These are phyloP conservation scores for Coniferiporia weirii DNA, from an alignment of 1,284 basidiomycete genomes.

Conservation along the genomic window DNA sequence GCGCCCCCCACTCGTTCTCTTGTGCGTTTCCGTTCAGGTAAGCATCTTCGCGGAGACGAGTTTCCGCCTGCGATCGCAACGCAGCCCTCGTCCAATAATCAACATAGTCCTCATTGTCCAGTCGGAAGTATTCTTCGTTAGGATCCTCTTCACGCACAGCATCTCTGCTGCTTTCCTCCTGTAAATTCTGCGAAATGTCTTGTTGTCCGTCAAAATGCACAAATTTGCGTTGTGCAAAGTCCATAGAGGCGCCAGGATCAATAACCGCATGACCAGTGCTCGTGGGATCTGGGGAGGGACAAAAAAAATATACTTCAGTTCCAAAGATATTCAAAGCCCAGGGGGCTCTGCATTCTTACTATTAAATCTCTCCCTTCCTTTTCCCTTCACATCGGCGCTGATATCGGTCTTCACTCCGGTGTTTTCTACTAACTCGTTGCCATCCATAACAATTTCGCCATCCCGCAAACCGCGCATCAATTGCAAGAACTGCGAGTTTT, in stretches of 20 bases:
- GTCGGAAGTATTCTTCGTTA: conserved; percentile 64
- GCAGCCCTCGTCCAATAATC: conserved; percentile 46
- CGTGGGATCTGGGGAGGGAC: not conserved
- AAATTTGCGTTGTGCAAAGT: conserved; percentile 23
- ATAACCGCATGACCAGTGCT: not conserved
- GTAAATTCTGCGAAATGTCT: not conserved
- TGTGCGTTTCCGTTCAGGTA: conserved; percentile 14
- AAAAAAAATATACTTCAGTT: not conserved
- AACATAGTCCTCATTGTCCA: conserved; percentile 65
- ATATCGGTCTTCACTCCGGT: conserved; percentile 26
- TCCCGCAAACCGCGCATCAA: conserved; percentile 86
- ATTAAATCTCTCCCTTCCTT: conserved; percentile 41
- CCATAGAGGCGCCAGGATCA: conserved; percentile 10
- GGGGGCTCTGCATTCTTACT: conserved; percentile 1
- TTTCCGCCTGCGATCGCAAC: conserved; percentile 14
- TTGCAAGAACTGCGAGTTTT: conserved; percentile 81
- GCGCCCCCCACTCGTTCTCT: conserved; percentile 48
- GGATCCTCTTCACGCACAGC: conserved; percentile 39
- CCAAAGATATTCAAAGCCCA: not conserved
- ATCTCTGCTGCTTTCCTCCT: conserved; percentile 8
- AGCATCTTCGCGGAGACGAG: conserved; percentile 5
- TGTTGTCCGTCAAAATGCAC: conserved; percentile 30
- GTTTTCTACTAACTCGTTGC: conserved; percentile 69
- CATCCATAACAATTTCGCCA: conserved; percentile 78
- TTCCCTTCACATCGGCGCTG: conserved; percentile 53